Percentiles rank a stretch among this genome's conserved stretches.
Conservation (phyloP, 441 rosid genomes). For the Pelargonium fulgidum region DNA sequence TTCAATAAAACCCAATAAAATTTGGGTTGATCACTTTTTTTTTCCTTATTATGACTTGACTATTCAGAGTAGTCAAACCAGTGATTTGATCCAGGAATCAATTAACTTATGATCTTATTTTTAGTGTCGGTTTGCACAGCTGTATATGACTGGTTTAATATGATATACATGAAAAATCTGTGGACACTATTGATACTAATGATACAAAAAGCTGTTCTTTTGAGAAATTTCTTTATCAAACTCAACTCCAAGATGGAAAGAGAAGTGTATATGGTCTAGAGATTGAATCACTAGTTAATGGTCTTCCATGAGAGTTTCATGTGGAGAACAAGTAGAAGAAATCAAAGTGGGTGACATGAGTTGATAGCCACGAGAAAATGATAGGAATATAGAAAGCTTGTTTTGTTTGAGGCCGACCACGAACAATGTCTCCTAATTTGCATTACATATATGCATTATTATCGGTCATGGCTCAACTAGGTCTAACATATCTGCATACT, state of each 20-base stretch:
- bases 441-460: not conserved
- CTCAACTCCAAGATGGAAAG: no score
- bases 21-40: no score
- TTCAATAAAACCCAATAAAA: no score
- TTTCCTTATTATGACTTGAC: no score
- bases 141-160: not conserved
- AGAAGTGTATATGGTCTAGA: not conserved
- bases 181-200: not conserved
- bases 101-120: not conserved
- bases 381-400: not conserved
- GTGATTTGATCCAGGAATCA: not conserved
- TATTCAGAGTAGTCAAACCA: no score
- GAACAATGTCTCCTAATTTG: not conserved
- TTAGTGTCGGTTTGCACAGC: not conserved
- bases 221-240: not conserved
- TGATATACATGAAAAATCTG: not conserved
- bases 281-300: not conserved
- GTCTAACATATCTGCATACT: not conserved
- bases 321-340: conserved; percentile 1
- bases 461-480: no score
- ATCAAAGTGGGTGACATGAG: not conserved
- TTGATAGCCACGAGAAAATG: not conserved
- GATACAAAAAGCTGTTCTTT: not conserved
- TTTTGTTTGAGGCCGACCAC: conserved; percentile 1
- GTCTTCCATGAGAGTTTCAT: conserved; percentile 1